Base-by-base conservation (phyloP, 805 yeast species). In the Teunomyces lycoperdinae region DNA sequence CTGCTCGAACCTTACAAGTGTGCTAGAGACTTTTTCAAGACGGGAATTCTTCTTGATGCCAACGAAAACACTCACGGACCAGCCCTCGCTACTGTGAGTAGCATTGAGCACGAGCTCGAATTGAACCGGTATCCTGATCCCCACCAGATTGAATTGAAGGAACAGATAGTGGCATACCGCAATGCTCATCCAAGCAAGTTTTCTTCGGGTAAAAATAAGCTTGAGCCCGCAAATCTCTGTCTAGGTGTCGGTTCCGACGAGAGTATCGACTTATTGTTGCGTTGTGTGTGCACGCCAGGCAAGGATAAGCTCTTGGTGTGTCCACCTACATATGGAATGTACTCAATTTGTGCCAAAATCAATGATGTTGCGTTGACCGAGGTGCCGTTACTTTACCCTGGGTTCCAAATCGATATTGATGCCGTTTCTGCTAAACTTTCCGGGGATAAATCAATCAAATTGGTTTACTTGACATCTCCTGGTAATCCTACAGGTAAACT, bases 251-350 rank as follows among this genome's bases (percentile, higher is more conserved):
- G 99, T 1, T 91, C 97, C 1, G 99, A 94, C 66, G 99, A 94
- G 67, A 83, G 94, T 58, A 90, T 94, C 50, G 99, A 94, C 63
- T 79, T 94, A 35, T 68, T 92, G 47, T 84, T 94, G 52, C 75
- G 99, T 58, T 88, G 96, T 46, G 78, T 86, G 46, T 88, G 97
- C 60, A 72, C 67, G 4, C 99, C 99, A 2, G 87, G 87, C 2
- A 76, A 73, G 53, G 97, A 91, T 50, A 92, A 89, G 63, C 68
- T 94, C 61, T 69, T 94, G 56, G 81, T 82, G 1, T 84, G 96
- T 64, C 97, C 98, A 2, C 98, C 99, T 38, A 94, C 99, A 0
- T 94, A 94, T 62, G 97, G 98, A 5, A 94, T 94, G 99, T 94
- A 94, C 74, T 71, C 87, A 3, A 91, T 94, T 30, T 86, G 96